phyloP scores from a whole-genome alignment of 2,329 filamentous ascomycete species.

The Fusarium sp. region DNA sequence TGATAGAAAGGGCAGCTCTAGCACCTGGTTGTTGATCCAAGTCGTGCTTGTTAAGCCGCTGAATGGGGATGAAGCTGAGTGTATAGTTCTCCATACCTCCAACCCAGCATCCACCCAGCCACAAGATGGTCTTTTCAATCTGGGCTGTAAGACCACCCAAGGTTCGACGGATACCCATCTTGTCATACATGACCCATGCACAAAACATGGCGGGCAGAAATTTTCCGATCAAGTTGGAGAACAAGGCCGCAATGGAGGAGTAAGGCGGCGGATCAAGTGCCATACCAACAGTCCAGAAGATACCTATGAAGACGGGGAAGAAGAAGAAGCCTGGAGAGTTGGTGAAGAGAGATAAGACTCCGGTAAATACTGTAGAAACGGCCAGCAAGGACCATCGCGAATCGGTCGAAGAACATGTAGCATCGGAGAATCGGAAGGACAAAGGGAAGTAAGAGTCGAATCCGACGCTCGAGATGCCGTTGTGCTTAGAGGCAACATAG shows the following conservation, averaged over 20 bases:
- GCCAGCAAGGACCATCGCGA: constrained; percentile 87
- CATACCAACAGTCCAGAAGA: constrained; percentile 92
- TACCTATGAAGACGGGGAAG: constrained; percentile 82
- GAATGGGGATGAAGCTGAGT: constrained; percentile 92
- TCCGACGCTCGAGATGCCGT: constrained; percentile 81
- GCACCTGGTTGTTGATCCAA: constrained; percentile 91
- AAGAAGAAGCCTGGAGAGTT: constrained; percentile 86
- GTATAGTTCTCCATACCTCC: constrained; percentile 96
- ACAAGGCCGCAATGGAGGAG: constrained; percentile 75
- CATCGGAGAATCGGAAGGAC: constrained; percentile 82
- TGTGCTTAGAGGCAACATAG: constrained; percentile 75
- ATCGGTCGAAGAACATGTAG: constrained; percentile 80
- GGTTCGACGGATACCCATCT: constrained; percentile 81
- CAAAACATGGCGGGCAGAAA: constrained; percentile 91
- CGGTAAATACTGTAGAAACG: constrained; percentile 85
- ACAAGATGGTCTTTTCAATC: constrained; percentile 90
- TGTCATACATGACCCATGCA: constrained; percentile 89
- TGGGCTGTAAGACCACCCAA: constrained; percentile 83
- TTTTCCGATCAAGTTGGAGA: constrained; percentile 84
- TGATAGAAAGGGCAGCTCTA: constrained; percentile 82
- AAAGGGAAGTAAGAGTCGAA: constrained; percentile 94
- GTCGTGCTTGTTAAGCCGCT: constrained; percentile 91
- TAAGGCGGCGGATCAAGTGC: constrained; percentile 88
- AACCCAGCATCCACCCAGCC: constrained; percentile 92
- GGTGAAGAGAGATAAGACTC: constrained; percentile 85